Evolutionary conservation across 495 filamentous ascomycete genomes (phyloP), one percentile per base, ranked within the genome.

Genomic region (Venustampulla echinocandica): DNA sequence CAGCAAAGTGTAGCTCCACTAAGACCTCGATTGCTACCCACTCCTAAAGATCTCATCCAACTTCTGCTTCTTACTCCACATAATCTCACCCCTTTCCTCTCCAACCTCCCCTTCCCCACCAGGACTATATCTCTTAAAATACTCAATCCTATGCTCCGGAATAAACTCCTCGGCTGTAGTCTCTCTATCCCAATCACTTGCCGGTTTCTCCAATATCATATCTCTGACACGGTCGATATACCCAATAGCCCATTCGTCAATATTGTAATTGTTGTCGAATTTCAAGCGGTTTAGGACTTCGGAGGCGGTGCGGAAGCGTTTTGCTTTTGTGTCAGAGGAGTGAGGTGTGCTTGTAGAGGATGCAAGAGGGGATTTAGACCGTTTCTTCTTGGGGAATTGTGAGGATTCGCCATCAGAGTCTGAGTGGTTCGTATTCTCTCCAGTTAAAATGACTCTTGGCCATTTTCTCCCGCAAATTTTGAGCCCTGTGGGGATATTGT

Each of bases 151-250:
- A 35, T 52, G 47, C 36, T 58, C 47, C 0, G 56, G 56, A 19
- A 59, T 59, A 7, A 41, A 59, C 27, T 56, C 53, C 13, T 59
- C 53, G 25, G 56, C 36, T 9, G 56, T 56, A 4, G 48, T 53
- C 5, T 59, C 53, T 14, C 10, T 45, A 2, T 37, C 40, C 56
- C 56, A 59, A 10, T 38, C 19, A 7, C 33, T 44, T 10, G 45
- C 56, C 13, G 46, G 17, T 20, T 51, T 56, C 25, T 59, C 56
- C 35, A 46, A 20, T 18, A 49, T 32, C 19, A 21, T 25, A 6
- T 14, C 14, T 4, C 33, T 39, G 24, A 50, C 46, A 11, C 56
- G 36, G 25, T 59, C 56, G 25, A 34, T 22, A 24, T 59, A 59
- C 13, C 56, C 56, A 18, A 59, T 40, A 5, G 51, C 46, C 15